These are phyloP conservation scores for Elongisporangium senticosum DNA, from an alignment of 352 stramenopile genomes.

Conservation along the genomic window DNA sequence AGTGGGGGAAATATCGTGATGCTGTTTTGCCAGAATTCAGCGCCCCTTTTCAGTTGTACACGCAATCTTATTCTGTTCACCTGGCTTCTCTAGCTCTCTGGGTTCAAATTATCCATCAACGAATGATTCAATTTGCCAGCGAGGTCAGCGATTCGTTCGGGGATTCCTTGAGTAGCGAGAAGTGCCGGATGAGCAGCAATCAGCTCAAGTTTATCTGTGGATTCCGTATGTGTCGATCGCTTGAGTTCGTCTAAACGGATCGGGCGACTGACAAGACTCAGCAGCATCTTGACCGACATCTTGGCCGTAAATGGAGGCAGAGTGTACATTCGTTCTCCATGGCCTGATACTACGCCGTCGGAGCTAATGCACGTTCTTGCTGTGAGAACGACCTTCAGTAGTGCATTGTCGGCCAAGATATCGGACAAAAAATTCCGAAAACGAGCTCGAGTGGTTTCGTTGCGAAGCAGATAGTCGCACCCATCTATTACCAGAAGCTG, in stretches of 20 bases:
- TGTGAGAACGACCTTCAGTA: constrained; percentile 71
- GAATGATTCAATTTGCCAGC: constrained; percentile 60
- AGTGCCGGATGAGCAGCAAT: constrained; percentile 69
- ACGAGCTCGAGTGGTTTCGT: constrained; percentile 37
- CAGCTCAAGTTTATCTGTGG: constrained; percentile 63
- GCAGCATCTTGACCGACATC: constrained; percentile 65
- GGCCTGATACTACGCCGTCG: constrained; percentile 57
- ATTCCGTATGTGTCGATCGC: constrained; percentile 17
- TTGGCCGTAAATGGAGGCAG: constrained; percentile 66
- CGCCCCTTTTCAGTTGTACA: too few species aligned
- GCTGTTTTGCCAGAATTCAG: too few species aligned
- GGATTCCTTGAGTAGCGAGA: constrained; percentile 50
- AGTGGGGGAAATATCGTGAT: too few species aligned
- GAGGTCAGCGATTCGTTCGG: constrained; percentile 66
- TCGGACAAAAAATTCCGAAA: constrained; percentile 69
- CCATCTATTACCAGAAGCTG: constrained; percentile 67
- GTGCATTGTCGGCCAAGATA: constrained; percentile 61
- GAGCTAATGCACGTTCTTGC: constrained; percentile 51
- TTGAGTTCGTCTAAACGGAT: constrained; percentile 69
- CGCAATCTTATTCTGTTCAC: too few species aligned
- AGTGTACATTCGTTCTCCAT: constrained; percentile 63
- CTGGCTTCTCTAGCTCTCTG: constrained; percentile 1
- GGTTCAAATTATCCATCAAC: constrained; percentile 43
- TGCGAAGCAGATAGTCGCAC: constrained; percentile 60
- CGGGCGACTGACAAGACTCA: constrained; percentile 66